Base-by-base conservation (phyloP, 306 rosid species). In the Cucurbita moschata region DNA sequence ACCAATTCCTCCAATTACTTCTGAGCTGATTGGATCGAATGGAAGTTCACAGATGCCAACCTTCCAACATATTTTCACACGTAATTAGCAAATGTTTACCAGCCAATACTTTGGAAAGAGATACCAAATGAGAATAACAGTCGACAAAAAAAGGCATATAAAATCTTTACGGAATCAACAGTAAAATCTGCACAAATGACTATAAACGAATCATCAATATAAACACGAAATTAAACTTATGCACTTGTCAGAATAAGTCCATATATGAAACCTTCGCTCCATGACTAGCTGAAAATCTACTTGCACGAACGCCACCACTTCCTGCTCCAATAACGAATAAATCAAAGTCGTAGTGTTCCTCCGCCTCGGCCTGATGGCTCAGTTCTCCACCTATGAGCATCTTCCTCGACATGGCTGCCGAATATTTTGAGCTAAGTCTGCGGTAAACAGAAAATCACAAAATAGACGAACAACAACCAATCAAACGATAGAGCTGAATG, bases 11-110 rank as follows among this genome's bases (percentile, higher is more conserved):
- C 98, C 98, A 78, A 81, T 13, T 4, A 81, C 84, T 82, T 94
- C 97, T 4, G 96, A 86, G 87, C 98, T 94, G 83, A 90, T 74
- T 37, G 95, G 92, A 82, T 94, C 80, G 80, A 81, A 94, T 5
- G 98, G 98, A 81, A 94, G 98, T 80, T 94, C 98, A 60, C 98
- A 94, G 53, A 94, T 85, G 46, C 87, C 98, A 77, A 94, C 97
- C 97, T 94, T 60, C 50, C 21, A 75, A 72, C 65, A 81, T 46
- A 68, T 54, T 56, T 77, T 76, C 72, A 81, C 75, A 51, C 49
- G 64, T 57, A 35, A 47, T 79, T 13, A 78, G 80, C 23, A 53
- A 65, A 42, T 35, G 47, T 50, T 50, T 7, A 49, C 0, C 26
- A 49, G 50, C 6, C 10, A 49, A 26, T 49, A 35, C 30, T 16